Conservation (phyloP, 2,329 filamentous ascomycete genomes). For the Hypomyces rosellus region DNA sequence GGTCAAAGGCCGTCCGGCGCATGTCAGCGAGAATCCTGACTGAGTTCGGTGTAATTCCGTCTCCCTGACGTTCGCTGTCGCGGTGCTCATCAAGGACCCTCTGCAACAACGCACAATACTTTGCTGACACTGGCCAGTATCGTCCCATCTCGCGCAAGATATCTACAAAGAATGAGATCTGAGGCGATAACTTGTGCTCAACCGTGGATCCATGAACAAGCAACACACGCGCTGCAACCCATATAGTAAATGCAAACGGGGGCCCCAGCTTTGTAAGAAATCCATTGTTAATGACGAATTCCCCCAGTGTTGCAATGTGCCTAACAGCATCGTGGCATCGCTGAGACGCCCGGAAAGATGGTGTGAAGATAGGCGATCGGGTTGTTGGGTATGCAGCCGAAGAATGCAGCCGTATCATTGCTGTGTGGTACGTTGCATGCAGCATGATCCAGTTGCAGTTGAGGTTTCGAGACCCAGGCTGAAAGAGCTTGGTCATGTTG, state of each 20-base stretch:
- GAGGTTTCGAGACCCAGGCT: conserved; percentile 60
- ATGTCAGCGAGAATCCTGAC: conserved; percentile 88
- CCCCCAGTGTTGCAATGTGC: conserved; percentile 70
- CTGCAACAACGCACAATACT: conserved; percentile 73
- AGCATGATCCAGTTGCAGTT: conserved; percentile 88
- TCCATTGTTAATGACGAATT: conserved; percentile 68
- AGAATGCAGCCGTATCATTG: conserved; percentile 83
- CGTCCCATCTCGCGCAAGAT: conserved; percentile 73
- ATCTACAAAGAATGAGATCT: conserved; percentile 76
- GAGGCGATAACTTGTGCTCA: conserved; percentile 72
- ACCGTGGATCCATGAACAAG: conserved; percentile 89
- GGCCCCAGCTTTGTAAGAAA: conserved; percentile 78
- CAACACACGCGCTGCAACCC: conserved; percentile 81
- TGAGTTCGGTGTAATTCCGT: conserved; percentile 71
- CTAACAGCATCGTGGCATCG: conserved; percentile 78
- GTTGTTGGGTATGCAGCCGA: conserved; percentile 90
- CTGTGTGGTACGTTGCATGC: conserved; percentile 83
- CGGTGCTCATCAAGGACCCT: conserved; percentile 81
- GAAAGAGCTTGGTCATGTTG: conserved; percentile 74
- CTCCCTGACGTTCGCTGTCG: conserved; percentile 68
- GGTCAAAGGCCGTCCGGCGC: conserved; percentile 81
- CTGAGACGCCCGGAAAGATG: conserved; percentile 79
- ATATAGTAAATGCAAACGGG: conserved; percentile 85
- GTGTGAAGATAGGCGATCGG: conserved; percentile 80
- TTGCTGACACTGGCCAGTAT: conserved; percentile 78